Conservation (phyloP, 2,329 filamentous ascomycete genomes). For the Coniella lustricola region DNA sequence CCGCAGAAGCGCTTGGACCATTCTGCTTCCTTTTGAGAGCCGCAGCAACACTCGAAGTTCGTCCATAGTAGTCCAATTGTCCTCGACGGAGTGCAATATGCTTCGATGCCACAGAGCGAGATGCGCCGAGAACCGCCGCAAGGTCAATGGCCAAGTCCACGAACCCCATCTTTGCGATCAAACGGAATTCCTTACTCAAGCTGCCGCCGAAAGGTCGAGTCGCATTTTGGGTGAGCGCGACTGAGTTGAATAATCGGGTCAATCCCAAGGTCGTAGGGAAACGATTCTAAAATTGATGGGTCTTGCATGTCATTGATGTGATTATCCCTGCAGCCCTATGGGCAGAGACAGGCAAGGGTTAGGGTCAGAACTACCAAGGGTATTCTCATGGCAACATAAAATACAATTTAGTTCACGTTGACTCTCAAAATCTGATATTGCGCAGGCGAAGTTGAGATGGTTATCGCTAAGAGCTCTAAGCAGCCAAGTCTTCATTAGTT, state of each 20-base stretch:
- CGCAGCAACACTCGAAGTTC: constrained; percentile 37
- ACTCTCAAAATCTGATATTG: too few relatives aligned
- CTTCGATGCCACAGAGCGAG: constrained; percentile 58
- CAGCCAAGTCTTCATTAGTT: too few relatives aligned
- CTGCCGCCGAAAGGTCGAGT: background rate
- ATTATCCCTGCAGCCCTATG: constrained; percentile 16
- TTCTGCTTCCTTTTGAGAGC: constrained; percentile 20
- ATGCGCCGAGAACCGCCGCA: constrained; percentile 62
- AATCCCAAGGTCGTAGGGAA: background rate
- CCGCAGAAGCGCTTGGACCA: background rate
- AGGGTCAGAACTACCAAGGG: too few relatives aligned
- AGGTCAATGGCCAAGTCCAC: constrained; percentile 62
- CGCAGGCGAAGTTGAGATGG: too few relatives aligned
- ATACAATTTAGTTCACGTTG: too few relatives aligned
- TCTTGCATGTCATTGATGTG: constrained; percentile 13
- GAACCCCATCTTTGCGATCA: constrained; percentile 43
- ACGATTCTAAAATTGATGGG: constrained; percentile 3
- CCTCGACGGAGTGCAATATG: constrained; percentile 51
- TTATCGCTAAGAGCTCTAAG: too few relatives aligned
- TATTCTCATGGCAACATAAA: too few relatives aligned
- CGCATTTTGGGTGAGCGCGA: background rate
- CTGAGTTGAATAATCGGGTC: background rate
- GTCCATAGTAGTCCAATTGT: constrained; percentile 45
- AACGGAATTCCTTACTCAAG: background rate
- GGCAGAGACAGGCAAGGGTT: constrained; percentile 12